Conservation (phyloP, 495 filamentous ascomycete genomes). For the Tuber microsphaerosporum region DNA sequence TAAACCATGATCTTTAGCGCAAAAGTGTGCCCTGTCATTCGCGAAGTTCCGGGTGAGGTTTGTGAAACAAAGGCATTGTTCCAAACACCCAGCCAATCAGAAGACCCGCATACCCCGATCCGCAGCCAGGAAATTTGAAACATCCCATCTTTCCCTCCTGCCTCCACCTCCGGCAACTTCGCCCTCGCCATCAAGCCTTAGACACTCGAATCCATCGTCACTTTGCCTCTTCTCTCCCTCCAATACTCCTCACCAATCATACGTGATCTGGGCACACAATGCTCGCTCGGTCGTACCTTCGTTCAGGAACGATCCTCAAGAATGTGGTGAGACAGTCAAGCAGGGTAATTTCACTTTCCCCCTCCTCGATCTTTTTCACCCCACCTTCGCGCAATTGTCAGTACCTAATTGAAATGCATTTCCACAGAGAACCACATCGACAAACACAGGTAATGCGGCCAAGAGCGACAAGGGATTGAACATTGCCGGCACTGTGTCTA, state of each 20-base stretch:
- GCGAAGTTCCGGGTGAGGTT: background rate
- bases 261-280: conserved; percentile 49
- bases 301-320: conserved; percentile 70
- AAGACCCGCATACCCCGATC: conserved; percentile 23
- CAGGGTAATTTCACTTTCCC: conserved; percentile 26
- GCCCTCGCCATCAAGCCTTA: conserved; percentile 15
- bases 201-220: conserved; percentile 7
- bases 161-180: conserved; percentile 11
- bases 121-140: conserved; percentile 23
- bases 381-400: conserved; percentile 22
- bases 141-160: conserved; percentile 15
- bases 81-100: conserved; percentile 21
- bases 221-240: conserved; percentile 3
- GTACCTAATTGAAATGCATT: conserved; percentile 10
- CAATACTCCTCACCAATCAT: background rate
- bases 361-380: conserved; percentile 8
- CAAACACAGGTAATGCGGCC: conserved; percentile 28
- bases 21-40: background rate
- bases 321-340: conserved; percentile 47
- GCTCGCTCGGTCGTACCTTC: conserved; percentile 79
- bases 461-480: conserved; percentile 64
- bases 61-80: conserved; percentile 27
- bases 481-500: conserved; percentile 73
- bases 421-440: conserved; percentile 21
- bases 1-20: background rate